Base-by-base conservation (phyloP, 306 rosid genomes). In the Sicyos edulis region DNA sequence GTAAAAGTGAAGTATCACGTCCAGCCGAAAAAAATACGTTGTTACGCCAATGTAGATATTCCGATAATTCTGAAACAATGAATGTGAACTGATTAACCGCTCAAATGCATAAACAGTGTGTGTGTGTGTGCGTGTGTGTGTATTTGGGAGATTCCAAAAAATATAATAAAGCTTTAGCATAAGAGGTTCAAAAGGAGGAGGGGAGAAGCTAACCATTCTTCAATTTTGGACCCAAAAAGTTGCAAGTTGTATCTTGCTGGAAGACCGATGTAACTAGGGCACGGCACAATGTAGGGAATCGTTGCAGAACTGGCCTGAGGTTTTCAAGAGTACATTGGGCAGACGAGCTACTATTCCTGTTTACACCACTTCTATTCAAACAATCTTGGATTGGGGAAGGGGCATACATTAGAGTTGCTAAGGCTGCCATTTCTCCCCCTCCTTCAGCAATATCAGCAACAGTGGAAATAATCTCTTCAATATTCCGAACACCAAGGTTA, bases 381-480 rank as follows among this genome's bases (percentile, higher is more conserved):
- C 98, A 92, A 82, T 77, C 86, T 82, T 88, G 90, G 76, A 88
- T 81, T 10, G 96, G 98, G 51, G 77, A 76, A 72, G 93, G 71
- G 50, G 96, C 96, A 78, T 88, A 86, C 96, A 92, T 84, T 61
- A 92, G 83, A 68, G 98, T 92, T 71, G 96, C 98, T 67, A 92
- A 78, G 82, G 96, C 98, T 65, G 96, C 93, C 90, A 92, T 77
- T 88, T 92, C 98, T 37, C 93, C 93, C 54, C 93, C 98, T 77
- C 98, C 96, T 87, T 92, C 98, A 19, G 98, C 96, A 72, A 92
- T 92, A 82, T 92, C 96, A 76, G 88, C 98, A n/a, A 92, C 98
- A 16, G 96, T 88, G 73, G 75, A 86, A 75, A 92, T 92, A 78
- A 92, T 84, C 75, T 90, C 98, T 82, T 92, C 90, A 78, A 80